phyloP scores from a whole-genome alignment of 371 early-diverging fungal species.

The Mucor sp. region DNA sequence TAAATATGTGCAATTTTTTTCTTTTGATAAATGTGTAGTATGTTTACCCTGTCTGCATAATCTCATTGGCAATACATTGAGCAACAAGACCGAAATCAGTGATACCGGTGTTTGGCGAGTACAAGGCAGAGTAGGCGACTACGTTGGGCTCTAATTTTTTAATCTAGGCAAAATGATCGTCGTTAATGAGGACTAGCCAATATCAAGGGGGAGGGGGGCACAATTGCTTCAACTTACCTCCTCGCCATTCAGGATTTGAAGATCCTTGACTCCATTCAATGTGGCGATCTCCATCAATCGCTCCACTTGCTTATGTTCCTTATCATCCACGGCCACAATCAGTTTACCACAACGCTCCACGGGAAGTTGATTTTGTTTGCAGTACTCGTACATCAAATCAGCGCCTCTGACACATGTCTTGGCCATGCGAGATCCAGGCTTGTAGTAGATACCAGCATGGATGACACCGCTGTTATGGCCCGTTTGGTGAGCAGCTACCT shows the following conservation, averaged over 20 bases:
- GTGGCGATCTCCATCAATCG: constrained; percentile 43
- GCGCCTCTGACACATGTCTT: constrained; percentile 49
- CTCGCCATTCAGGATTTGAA: constrained; percentile 40
- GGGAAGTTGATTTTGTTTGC: constrained; percentile 46
- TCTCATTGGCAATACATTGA: constrained; percentile 42
- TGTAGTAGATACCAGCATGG: constrained; percentile 50
- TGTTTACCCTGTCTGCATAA: constrained; percentile 43
- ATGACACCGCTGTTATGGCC: constrained; percentile 56
- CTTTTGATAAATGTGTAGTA: not conserved
- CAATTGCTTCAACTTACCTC: constrained; percentile 22
- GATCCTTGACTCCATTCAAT: constrained; percentile 47
- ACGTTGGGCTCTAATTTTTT: constrained; percentile 48
- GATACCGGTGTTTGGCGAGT: constrained; percentile 53
- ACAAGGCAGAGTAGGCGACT: constrained; percentile 44
- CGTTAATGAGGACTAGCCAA: not conserved
- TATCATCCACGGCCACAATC: constrained; percentile 42
- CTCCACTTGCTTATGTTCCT: constrained; percentile 46
- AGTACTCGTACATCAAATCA: constrained; percentile 52
- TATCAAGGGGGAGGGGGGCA: not conserved
- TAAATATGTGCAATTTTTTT: not conserved
- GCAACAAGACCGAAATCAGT: constrained; percentile 43
- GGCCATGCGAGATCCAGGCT: constrained; percentile 52
- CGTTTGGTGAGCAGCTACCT: constrained; percentile 54
- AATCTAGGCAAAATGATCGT: constrained; percentile 24
- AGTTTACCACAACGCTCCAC: constrained; percentile 52